A percentile compares a stretch with the other conserved stretches of the same genome.
Evolutionary conservation across 2,329 filamentous ascomycete species (phyloP).

Genomic region (Fusarium coffeatum): DNA sequence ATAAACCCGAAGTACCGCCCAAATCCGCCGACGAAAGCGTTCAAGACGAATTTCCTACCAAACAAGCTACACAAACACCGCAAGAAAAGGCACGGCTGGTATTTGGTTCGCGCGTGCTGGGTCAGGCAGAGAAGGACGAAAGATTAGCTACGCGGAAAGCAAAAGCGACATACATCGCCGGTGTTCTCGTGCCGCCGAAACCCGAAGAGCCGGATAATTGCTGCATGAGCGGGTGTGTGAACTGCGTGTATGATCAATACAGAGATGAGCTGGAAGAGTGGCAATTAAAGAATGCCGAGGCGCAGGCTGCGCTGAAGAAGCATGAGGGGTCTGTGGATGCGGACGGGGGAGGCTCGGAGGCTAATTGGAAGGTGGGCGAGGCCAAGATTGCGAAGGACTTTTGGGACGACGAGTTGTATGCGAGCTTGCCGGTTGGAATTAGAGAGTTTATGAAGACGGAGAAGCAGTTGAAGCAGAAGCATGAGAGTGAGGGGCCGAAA

Average conservation of each 20-base stretch:
- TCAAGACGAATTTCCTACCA: slow-evolving; percentile 27
- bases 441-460: slow-evolving; percentile 97
- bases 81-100: slow-evolving; percentile 73
- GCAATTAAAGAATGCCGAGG: slow-evolving; percentile 73
- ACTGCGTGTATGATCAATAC: slow-evolving; percentile 95
- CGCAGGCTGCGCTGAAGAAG: slow-evolving; percentile 64
- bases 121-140: slow-evolving; percentile 75
- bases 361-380: slow-evolving; percentile 67
- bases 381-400: slow-evolving; percentile 62
- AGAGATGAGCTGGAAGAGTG: slow-evolving; percentile 94
- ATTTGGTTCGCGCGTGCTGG: slow-evolving; percentile 83
- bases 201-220: slow-evolving; percentile 96
- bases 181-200: slow-evolving; percentile 82
- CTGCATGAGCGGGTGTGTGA: slow-evolving; percentile 98
- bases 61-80: slow-evolving; percentile 53
- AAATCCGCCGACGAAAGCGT: slow-evolving; percentile 51
- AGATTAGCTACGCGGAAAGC: slow-evolving; percentile 68
- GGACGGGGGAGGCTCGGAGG: slow-evolving; percentile 80
- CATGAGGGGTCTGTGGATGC: slow-evolving; percentile 75
- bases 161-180: slow-evolving; percentile 75
- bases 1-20: slow-evolving; percentile 59
- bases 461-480: slow-evolving; percentile 85
- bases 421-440: slow-evolving; percentile 88
- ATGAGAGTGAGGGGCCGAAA: slow-evolving; percentile 66
- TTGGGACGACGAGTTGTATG: slow-evolving; percentile 77